A percentile compares a stretch with the other conserved stretches of the same genome.
phyloP scores from a whole-genome alignment of 257 asterid genomes.

The Paraleonurus japonicus region DNA sequence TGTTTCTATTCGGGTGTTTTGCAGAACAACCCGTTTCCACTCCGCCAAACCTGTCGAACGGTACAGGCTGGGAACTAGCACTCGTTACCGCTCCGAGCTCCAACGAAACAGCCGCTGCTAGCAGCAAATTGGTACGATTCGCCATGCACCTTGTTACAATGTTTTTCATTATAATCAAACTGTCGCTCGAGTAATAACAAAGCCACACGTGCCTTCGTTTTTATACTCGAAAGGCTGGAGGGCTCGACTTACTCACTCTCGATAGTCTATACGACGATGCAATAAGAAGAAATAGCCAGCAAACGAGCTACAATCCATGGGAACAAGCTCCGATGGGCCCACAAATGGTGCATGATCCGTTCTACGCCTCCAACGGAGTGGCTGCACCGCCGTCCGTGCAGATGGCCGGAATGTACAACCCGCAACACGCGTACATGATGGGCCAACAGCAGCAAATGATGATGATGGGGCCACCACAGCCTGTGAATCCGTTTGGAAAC shows the following conservation, averaged over 20 bases:
- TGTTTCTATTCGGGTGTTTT: background rate
- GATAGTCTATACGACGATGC: constrained; percentile 97
- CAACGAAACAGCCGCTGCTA: constrained; percentile 53
- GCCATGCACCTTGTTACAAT: background rate
- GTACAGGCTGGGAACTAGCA: constrained; percentile 95
- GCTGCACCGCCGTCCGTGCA: constrained; percentile 73
- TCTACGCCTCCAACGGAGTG: constrained; percentile 58
- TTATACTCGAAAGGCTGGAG: constrained; percentile 63
- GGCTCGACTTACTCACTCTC: constrained; percentile 80
- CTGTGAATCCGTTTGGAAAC: constrained; percentile 45
- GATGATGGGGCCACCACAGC: constrained; percentile 48
- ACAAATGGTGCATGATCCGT: constrained; percentile 58
- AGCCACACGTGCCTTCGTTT: background rate
- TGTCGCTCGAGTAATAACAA: background rate
- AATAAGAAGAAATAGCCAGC: constrained; percentile 72
- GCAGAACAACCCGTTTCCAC: constrained; percentile 57
- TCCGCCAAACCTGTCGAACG: constrained; percentile 50
- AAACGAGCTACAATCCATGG: constrained; percentile 88
- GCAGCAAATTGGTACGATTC: constrained; percentile 73
- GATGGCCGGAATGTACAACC: constrained; percentile 71
- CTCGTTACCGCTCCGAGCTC: constrained; percentile 91
- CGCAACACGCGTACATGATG: constrained; percentile 54
- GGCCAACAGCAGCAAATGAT: constrained; percentile 46
- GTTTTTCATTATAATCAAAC: background rate
- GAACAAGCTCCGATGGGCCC: constrained; percentile 57